Evolutionary conservation across 192 early-diverging fungal genomes (phyloP).

Genomic region (Neocallimastix lanati): DNA sequence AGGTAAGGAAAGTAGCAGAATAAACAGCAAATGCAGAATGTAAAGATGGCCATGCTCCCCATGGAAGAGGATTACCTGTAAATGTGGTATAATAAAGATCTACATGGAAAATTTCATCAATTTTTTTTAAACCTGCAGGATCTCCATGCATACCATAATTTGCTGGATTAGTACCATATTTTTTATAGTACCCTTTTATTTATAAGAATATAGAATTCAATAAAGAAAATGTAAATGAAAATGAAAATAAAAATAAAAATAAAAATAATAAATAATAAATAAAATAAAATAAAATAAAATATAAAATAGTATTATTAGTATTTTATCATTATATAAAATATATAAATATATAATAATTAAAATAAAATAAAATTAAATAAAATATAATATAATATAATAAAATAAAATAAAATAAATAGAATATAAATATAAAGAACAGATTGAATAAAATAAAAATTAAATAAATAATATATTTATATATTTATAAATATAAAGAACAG

Average conservation of each 20-base stretch:
- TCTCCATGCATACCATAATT: conserved; percentile 44
- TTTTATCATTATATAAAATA: too few species aligned
- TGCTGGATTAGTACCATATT: conserved; percentile 37
- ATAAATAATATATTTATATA: too few species aligned
- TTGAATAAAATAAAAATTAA: too few species aligned
- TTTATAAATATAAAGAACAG: too few species aligned
- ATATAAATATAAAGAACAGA: too few species aligned
- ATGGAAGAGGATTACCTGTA: conserved; percentile 47
- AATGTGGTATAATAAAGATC: conserved; percentile 43
- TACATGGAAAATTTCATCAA: conserved; percentile 43
- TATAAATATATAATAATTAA: too few species aligned
- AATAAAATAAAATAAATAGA: too few species aligned
- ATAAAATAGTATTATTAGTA: too few species aligned
- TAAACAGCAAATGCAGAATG: conserved; percentile 55
- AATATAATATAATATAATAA: too few species aligned
- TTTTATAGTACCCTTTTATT: conserved; percentile 44
- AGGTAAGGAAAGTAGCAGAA: conserved; percentile 34
- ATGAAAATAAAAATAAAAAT: neutral
- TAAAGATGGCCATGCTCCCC: conserved; percentile 56
- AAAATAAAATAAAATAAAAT: neutral
- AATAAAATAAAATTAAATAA: too few species aligned
- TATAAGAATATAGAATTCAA: neutral
- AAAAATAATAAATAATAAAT: too few species aligned
- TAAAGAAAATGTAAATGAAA: too few species aligned
- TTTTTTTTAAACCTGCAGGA: conserved; percentile 44